Evolutionary conservation across 2,329 filamentous ascomycete genomes (phyloP).

Genomic region (Trichoderma aggressivum): DNA sequence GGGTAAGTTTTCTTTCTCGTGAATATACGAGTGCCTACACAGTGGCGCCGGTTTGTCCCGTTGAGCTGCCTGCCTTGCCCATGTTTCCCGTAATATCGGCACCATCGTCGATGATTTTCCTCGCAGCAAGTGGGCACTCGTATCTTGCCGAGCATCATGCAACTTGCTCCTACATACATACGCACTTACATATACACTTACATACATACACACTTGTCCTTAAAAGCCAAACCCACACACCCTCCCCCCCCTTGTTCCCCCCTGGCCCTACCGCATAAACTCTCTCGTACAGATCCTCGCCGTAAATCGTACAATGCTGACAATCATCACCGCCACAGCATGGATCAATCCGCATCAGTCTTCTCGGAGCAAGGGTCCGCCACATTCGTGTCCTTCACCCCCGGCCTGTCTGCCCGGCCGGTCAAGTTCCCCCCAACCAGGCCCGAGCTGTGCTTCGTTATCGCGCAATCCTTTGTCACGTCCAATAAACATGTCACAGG

Average conservation of each 20-base stretch:
- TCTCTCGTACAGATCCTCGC: not conserved
- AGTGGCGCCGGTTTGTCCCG: not conserved
- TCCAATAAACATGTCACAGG: constrained; percentile 94
- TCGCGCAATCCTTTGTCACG: constrained; percentile 90
- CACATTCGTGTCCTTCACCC: constrained; percentile 86
- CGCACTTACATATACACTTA: not conserved
- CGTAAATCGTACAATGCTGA: constrained; percentile 3
- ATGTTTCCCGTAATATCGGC: not conserved
- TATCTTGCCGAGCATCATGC: not conserved
- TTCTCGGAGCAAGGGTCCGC: constrained; percentile 84
- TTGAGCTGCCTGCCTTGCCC: not conserved
- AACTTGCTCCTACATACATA: not conserved
- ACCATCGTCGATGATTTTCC: constrained; percentile 6
- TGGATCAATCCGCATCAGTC: constrained; percentile 97
- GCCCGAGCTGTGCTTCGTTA: constrained; percentile 84
- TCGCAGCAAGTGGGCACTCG: constrained; percentile 15
- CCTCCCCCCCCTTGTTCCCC: not conserved
- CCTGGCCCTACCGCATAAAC: not conserved
- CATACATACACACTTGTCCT: not conserved
- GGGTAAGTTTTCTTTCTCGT: constrained; percentile 51
- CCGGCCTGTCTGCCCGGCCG: constrained; percentile 69
- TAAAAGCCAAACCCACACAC: not conserved
- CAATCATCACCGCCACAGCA: constrained; percentile 48
- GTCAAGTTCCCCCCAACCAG: constrained; percentile 78
- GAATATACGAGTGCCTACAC: not conserved